Evolutionary conservation across 805 yeast species (phyloP).

Genomic region (Lachancea meyersii): DNA sequence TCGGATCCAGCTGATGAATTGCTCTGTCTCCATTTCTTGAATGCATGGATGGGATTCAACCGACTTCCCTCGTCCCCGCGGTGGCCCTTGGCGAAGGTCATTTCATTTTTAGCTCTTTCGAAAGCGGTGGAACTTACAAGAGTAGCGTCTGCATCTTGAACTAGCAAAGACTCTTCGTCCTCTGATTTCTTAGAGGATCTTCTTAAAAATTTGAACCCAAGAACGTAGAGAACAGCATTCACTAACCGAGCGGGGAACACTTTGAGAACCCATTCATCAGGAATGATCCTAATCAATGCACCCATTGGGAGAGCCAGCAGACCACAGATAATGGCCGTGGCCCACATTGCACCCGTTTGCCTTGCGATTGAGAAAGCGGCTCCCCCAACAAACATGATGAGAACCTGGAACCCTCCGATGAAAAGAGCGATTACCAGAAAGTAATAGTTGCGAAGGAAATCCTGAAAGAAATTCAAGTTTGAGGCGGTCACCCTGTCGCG

Average conservation of each 20-base stretch:
- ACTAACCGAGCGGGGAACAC: conserved; percentile 59
- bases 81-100: conserved; percentile 19
- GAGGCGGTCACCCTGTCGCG: conserved; percentile 52
- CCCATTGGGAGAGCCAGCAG: conserved; percentile 78
- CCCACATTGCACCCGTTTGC: conserved; percentile 88
- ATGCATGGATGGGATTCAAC: conserved; percentile 22
- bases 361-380: conserved; percentile 80
- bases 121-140: conserved; percentile 29
- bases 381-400: conserved; percentile 96
- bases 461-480: conserved; percentile 77
- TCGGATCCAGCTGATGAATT: conserved; percentile 12
- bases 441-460: conserved; percentile 75
- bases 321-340: conserved; percentile 77
- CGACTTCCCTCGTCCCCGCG: conserved; percentile 5
- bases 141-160: conserved; percentile 11
- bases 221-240: conserved; percentile 22
- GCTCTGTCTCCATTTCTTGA: conserved; percentile 26
- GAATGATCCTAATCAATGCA: conserved; percentile 64
- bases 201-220: conserved; percentile 26
- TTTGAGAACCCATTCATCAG: conserved; percentile 66
- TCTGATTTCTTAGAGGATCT: conserved; percentile 10
- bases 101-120: conserved; percentile 29
- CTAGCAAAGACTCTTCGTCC: conserved; percentile 24
- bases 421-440: conserved; percentile 65
- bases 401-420: conserved; percentile 76